phyloP scores from a whole-genome alignment of 2,329 filamentous ascomycete species.

The Sarocladiaceae sp. region DNA sequence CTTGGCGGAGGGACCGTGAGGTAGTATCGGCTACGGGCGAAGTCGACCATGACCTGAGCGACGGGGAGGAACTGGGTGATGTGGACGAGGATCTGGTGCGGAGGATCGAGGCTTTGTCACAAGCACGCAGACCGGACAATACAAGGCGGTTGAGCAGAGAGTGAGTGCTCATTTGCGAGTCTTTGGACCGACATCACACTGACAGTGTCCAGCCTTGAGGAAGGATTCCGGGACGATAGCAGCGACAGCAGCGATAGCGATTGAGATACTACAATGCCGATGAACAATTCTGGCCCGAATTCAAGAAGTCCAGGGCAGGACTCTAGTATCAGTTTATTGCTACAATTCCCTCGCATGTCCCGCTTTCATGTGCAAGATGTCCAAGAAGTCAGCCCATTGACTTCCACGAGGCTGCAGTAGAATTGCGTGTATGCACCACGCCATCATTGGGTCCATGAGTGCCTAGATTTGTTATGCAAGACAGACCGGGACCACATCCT shows the following conservation, averaged over 20 bases:
- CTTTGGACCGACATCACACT: conserved; percentile 12
- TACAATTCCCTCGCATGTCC: no score
- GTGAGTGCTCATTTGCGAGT: conserved; percentile 29
- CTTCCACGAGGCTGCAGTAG: no score
- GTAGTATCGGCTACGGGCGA: conserved; percentile 37
- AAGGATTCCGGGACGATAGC: conserved; percentile 41
- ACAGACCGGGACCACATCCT: no score
- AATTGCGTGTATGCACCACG: no score
- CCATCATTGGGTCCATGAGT: no score
- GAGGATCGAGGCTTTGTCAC: conserved; percentile 28
- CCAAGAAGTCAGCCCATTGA: no score
- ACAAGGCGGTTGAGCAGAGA: conserved; percentile 68
- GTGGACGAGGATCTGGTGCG: conserved; percentile 44
- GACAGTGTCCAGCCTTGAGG: conserved; percentile 46
- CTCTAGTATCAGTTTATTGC: no score
- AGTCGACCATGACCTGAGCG: conserved; percentile 26
- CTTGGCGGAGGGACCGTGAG: conserved; percentile 4
- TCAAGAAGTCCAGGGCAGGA: no score
- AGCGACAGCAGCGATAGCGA: conserved; percentile 25
- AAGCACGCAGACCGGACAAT: conserved; percentile 36
- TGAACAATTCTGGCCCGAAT: no score
- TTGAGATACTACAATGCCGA: background rate
- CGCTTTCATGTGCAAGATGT: no score
- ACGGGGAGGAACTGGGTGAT: conserved; percentile 58
- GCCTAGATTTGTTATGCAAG: no score